Percentiles rank a stretch among this genome's conserved stretches.
phyloP scores from a whole-genome alignment of 305 asterid genomes.

The Fraxinus dipetala region DNA sequence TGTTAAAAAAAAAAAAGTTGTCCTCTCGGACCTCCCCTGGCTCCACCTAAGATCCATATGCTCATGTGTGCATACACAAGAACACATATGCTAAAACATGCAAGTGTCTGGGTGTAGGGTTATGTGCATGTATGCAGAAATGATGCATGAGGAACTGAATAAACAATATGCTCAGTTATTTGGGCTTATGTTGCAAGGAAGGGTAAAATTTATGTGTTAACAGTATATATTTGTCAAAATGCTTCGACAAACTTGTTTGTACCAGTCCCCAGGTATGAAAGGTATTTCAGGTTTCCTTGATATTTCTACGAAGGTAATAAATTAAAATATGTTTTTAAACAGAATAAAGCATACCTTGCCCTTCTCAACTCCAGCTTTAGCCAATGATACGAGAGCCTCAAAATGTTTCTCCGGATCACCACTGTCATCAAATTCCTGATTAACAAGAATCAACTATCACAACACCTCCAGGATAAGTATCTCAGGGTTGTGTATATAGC shows the following conservation, averaged over 20 bases:
- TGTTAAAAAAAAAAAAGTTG: not conserved
- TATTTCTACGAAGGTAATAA: not conserved
- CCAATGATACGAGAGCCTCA: conserved; percentile 69
- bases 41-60: not conserved
- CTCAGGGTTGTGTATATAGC: conserved; percentile 5
- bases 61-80: not conserved
- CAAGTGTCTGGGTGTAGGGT: not conserved
- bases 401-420: conserved; percentile 85
- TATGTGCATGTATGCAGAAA: not conserved
- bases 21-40: not conserved
- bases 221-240: not conserved
- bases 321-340: conserved; percentile 1
- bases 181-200: not conserved
- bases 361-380: conserved; percentile 79
- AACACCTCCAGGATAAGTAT: conserved; percentile 16
- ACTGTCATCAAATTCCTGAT: conserved; percentile 86
- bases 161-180: not conserved
- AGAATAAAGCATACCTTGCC: conserved; percentile 63
- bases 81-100: not conserved
- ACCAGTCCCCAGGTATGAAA: not conserved
- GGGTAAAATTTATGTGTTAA: not conserved
- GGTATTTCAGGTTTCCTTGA: not conserved
- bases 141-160: not conserved
- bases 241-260: not conserved
- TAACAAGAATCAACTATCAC: conserved; percentile 13